These are phyloP conservation scores for Clavispora phyllophila DNA, from an alignment of 805 yeast genomes.

Conservation along the genomic window DNA sequence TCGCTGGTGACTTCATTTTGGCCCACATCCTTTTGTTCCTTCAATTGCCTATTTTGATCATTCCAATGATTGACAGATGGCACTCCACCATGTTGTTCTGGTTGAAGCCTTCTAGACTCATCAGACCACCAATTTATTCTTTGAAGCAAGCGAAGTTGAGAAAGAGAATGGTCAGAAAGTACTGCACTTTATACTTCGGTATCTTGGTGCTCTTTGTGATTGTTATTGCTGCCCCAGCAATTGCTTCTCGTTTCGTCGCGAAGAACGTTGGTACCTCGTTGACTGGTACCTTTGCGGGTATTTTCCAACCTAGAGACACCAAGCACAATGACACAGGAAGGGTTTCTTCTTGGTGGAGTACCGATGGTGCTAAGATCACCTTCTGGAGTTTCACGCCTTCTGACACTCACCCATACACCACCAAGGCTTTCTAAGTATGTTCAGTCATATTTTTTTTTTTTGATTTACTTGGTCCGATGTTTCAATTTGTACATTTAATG, in stretches of 20 bases:
- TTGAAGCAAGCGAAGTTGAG: conserved; percentile 93
- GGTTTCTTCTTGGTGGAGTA: conserved; percentile 18
- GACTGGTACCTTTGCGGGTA: conserved; percentile 49
- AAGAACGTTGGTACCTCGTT: conserved; percentile 26
- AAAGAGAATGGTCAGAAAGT: conserved; percentile 95
- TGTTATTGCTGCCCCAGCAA: conserved; percentile 88
- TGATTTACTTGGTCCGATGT: conserved; percentile 1
- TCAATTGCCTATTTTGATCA: conserved; percentile 79
- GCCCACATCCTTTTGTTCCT: conserved; percentile 86
- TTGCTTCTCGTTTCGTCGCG: conserved; percentile 58
- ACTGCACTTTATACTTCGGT: conserved; percentile 73
- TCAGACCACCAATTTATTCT: conserved; percentile 96
- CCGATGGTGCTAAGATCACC: conserved; percentile 23
- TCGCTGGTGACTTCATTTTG: conserved; percentile 92
- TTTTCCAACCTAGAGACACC: conserved; percentile 85
- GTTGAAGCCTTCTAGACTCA: conserved; percentile 95
- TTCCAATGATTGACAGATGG: conserved; percentile 94
- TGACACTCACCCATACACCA: conserved; percentile 49
- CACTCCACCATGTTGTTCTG: conserved; percentile 98
- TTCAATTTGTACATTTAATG: conserved; percentile 9
- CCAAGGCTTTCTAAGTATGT: conserved; percentile 38
- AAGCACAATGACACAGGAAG: conserved; percentile 80
- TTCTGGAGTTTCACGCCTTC: conserved; percentile 53
- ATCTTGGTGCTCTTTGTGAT: conserved; percentile 67
- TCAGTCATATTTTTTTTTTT: background rate